Evolutionary conservation across 2,329 filamentous ascomycete species (phyloP).

Genomic region (Raffaelea arxii): DNA sequence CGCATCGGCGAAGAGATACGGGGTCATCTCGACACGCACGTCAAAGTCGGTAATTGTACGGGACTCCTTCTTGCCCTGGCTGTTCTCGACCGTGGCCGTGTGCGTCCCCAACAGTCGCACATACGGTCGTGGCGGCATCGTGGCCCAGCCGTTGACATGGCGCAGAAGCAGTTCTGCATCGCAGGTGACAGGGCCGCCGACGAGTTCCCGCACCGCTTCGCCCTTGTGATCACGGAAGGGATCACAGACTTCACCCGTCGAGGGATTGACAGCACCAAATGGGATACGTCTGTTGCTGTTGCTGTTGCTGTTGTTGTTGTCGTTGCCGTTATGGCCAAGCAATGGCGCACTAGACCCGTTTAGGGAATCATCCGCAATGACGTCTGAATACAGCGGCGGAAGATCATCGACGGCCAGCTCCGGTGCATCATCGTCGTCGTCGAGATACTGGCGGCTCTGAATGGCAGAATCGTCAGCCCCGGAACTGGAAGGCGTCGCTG

Average conservation of each 20-base stretch:
- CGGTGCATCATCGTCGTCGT: conserved; percentile 20
- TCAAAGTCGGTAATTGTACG: conserved; percentile 48
- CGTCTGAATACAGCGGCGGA: conserved; percentile 36
- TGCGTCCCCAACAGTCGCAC: conserved; percentile 46
- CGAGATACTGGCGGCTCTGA: not conserved
- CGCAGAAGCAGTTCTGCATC: not conserved
- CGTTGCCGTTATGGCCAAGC: not conserved
- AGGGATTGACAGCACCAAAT: too few species aligned
- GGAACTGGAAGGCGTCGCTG: not conserved
- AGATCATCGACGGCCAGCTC: conserved; percentile 25
- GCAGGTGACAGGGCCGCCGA: not conserved
- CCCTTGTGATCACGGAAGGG: not conserved
- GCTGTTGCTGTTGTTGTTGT: not conserved
- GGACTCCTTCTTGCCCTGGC: conserved; percentile 35
- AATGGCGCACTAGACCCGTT: conserved; percentile 19
- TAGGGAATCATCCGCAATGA: conserved; percentile 19
- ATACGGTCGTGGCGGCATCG: conserved; percentile 40
- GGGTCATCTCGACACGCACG: conserved; percentile 47
- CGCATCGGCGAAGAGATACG: conserved; percentile 42
- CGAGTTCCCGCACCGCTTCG: not conserved
- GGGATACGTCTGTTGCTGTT: too few species aligned
- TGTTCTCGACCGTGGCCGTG: conserved; percentile 28
- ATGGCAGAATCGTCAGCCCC: not conserved
- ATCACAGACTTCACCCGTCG: too few species aligned
- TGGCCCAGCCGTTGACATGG: conserved; percentile 23